These are phyloP conservation scores for Tubosaeta brunneosetosa DNA, from an alignment of 768 basidiomycete genomes.

Conservation along the genomic window DNA sequence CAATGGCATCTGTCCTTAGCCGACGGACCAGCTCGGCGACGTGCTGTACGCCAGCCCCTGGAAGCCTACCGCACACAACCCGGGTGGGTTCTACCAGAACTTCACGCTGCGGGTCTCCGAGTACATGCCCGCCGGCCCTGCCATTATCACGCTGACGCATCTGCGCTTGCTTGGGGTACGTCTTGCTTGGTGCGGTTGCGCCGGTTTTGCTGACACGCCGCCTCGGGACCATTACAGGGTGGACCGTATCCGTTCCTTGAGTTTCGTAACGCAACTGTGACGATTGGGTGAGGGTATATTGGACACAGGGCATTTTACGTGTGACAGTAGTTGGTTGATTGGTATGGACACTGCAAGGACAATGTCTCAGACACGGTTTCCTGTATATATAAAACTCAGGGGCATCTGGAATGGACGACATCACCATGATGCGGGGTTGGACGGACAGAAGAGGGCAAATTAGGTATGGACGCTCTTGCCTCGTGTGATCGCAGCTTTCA, in stretches of 20 bases:
- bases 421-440: too few species aligned
- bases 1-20: conserved; percentile 13
- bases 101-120: conserved; percentile 18
- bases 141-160: conserved; percentile 29
- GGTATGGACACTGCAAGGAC: neutral
- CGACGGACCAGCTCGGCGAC: conserved; percentile 14
- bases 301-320: neutral
- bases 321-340: neutral
- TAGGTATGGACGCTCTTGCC: neutral
- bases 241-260: conserved; percentile 26
- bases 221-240: conserved; percentile 11
- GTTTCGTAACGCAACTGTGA: conserved; percentile 23
- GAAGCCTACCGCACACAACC: conserved; percentile 16
- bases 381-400: neutral
- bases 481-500: too few species aligned
- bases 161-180: conserved; percentile 28
- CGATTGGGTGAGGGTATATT: conserved; percentile 7
- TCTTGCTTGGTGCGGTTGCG: neutral
- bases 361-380: neutral
- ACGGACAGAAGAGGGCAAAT: neutral
- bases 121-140: conserved; percentile 13
- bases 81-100: conserved; percentile 26
- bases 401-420: neutral
- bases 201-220: neutral
- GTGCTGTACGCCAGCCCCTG: conserved; percentile 30